phyloP scores from a whole-genome alignment of 1,139 yeast genomes.

The Yamadazyma friedrichii region DNA sequence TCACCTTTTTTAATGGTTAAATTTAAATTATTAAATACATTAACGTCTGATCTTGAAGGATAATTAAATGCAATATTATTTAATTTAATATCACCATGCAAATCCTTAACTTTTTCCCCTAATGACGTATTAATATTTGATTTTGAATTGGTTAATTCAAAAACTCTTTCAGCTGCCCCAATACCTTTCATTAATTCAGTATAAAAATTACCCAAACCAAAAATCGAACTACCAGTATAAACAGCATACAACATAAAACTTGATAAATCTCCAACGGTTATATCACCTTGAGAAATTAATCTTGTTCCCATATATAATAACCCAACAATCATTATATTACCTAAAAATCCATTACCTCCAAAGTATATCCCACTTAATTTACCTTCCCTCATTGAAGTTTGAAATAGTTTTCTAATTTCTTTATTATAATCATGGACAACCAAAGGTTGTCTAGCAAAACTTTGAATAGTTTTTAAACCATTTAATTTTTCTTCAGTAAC shows the following conservation, averaged over 20 bases:
- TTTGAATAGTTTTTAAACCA: slow-evolving; percentile 83
- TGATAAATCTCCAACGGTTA: slow-evolving; percentile 86
- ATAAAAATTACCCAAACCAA: slow-evolving; percentile 86
- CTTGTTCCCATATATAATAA: slow-evolving; percentile 79
- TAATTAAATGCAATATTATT: slow-evolving; percentile 70
- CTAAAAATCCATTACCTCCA: slow-evolving; percentile 76
- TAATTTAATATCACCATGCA: slow-evolving; percentile 53
- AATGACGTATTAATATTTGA: slow-evolving; percentile 64
- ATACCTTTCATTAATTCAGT: slow-evolving; percentile 95
- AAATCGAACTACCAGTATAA: slow-evolving; percentile 86
- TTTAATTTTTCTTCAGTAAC: slow-evolving; percentile 90
- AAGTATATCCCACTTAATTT: slow-evolving; percentile 72
- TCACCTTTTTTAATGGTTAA: slow-evolving; percentile 78
- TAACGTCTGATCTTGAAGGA: slow-evolving; percentile 80
- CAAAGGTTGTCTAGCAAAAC: slow-evolving; percentile 78
- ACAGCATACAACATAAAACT: slow-evolving; percentile 93
- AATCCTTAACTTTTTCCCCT: slow-evolving; percentile 47
- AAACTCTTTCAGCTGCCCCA: slow-evolving; percentile 91
- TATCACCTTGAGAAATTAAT: slow-evolving; percentile 65
- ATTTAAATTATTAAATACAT: slow-evolving; percentile 63
- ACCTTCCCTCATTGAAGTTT: slow-evolving; percentile 79
- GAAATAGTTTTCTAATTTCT: slow-evolving; percentile 72
- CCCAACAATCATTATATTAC: slow-evolving; percentile 75
- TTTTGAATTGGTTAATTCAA: slow-evolving; percentile 77
- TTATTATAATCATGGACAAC: slow-evolving; percentile 50